phyloP scores from a whole-genome alignment of 164 flowering plant genomes.

The Liquidambar formosana region DNA sequence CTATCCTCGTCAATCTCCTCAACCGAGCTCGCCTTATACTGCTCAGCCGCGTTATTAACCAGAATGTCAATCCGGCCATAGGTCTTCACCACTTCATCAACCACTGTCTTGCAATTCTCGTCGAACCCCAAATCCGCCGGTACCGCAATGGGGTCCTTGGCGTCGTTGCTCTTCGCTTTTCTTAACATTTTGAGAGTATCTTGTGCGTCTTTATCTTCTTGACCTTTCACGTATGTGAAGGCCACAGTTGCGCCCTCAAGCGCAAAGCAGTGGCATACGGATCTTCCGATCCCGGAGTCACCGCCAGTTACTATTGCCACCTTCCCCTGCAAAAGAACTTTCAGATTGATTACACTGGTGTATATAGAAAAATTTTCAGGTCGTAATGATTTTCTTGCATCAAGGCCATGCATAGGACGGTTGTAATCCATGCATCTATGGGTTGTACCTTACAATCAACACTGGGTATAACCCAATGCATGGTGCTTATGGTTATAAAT shows the following conservation, averaged over 20 bases:
- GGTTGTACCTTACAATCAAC: too few species aligned
- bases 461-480: too few species aligned
- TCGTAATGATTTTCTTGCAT: too few species aligned
- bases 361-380: too few species aligned
- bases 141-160: conserved; percentile 60
- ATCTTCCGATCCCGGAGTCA: conserved; percentile 80
- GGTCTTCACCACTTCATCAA: conserved; percentile 54
- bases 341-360: too few species aligned
- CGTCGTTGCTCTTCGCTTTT: conserved; percentile 35
- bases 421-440: too few species aligned
- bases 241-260: conserved; percentile 83
- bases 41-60: conserved; percentile 69
- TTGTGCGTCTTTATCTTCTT: conserved; percentile 71
- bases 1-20: conserved; percentile 56
- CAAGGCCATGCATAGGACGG: too few species aligned
- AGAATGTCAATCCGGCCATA: conserved; percentile 63
- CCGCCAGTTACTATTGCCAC: conserved; percentile 80
- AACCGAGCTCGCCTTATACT: conserved; percentile 31
- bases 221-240: conserved; percentile 68
- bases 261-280: conserved; percentile 59
- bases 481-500: not conserved
- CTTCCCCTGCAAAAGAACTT: conserved; percentile 76
- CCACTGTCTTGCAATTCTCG: conserved; percentile 58
- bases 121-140: conserved; percentile 62
- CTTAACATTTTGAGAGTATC: conserved; percentile 56